Percentiles rank a stretch among this genome's conserved stretches.
Conservation (phyloP, 2,329 filamentous ascomycete species). For the Xylariaceae sp. region DNA sequence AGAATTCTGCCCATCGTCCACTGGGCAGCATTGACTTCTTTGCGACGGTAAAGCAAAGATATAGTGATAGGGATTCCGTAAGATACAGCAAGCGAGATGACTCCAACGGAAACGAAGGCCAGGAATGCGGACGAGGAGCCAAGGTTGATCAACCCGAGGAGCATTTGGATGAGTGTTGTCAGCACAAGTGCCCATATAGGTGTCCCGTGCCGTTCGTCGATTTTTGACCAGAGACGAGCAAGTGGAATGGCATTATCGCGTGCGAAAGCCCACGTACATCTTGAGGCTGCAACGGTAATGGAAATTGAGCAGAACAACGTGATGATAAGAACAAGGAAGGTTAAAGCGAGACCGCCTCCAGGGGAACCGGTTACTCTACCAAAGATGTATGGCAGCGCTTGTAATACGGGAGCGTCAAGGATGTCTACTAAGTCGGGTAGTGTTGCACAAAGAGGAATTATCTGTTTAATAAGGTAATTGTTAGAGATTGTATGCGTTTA, state of each 20-base stretch:
- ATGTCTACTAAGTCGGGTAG: constrained; percentile 45
- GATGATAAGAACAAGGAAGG: constrained; percentile 57
- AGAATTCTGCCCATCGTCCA: constrained; percentile 50
- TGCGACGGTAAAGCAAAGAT: constrained; percentile 49
- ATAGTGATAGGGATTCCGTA: constrained; percentile 60
- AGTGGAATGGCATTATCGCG: constrained; percentile 60
- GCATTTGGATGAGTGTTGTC: constrained; percentile 55
- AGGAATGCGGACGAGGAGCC: constrained; percentile 61
- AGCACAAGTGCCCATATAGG: constrained; percentile 60
- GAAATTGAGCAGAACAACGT: constrained; percentile 64
- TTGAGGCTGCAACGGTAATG: constrained; percentile 68
- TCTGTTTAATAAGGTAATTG: constrained; percentile 24
- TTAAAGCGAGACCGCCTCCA: constrained; percentile 53
- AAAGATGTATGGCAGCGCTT: constrained; percentile 59
- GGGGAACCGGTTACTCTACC: constrained; percentile 52
- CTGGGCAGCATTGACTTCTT: constrained; percentile 49
- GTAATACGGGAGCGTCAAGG: constrained; percentile 52
- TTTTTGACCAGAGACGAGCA: constrained; percentile 51
- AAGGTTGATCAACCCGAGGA: constrained; percentile 60
- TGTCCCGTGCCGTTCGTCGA: constrained; percentile 55
- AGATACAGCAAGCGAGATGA: constrained; percentile 57
- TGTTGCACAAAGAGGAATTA: constrained; percentile 54
- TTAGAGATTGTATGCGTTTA: not conserved
- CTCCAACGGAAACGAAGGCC: constrained; percentile 56
- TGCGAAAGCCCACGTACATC: constrained; percentile 68